These are phyloP conservation scores for Anthostomella pinea DNA, from an alignment of 2,329 filamentous ascomycete species.

Conservation along the genomic window DNA sequence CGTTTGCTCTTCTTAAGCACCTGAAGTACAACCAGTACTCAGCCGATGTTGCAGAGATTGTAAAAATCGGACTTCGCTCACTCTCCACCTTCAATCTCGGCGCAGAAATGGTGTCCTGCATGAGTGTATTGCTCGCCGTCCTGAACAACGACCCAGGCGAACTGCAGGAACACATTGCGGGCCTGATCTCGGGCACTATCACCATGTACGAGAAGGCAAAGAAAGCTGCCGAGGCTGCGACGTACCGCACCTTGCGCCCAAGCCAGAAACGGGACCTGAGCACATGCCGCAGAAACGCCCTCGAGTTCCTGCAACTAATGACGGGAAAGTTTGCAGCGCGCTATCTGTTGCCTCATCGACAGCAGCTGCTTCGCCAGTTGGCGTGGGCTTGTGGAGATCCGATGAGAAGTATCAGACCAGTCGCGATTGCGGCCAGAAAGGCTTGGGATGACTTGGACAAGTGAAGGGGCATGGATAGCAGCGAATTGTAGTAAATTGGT, in stretches of 20 bases:
- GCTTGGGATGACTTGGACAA: slow-evolving; percentile 44
- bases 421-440: slow-evolving; percentile 46
- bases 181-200: slow-evolving; percentile 45
- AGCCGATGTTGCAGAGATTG: slow-evolving; percentile 45
- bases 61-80: slow-evolving; percentile 48
- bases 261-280: slow-evolving; percentile 19
- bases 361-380: slow-evolving; percentile 45
- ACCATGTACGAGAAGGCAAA: slow-evolving; percentile 33
- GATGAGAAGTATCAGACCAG: slow-evolving; percentile 50
- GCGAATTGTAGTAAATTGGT: too few species aligned
- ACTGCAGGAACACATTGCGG: slow-evolving; percentile 46
- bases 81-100: slow-evolving; percentile 41
- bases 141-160: slow-evolving; percentile 44
- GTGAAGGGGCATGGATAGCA: slow-evolving; percentile 6
- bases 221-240: slow-evolving; percentile 17
- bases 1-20: slow-evolving; percentile 48
- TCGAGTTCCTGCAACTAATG: slow-evolving; percentile 47
- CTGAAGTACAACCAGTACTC: slow-evolving; percentile 51
- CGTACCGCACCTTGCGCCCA: too few species aligned
- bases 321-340: slow-evolving; percentile 48
- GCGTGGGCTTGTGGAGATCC: slow-evolving; percentile 51
- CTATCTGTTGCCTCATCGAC: slow-evolving; percentile 43
- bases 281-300: slow-evolving; percentile 44
- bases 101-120: slow-evolving; percentile 45
- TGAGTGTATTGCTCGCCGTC: slow-evolving; percentile 48